Percentiles rank a stretch among this genome's conserved stretches.
Evolutionary conservation across 2,329 filamentous ascomycete genomes (phyloP).

Genomic region (Botryotinia globosa): DNA sequence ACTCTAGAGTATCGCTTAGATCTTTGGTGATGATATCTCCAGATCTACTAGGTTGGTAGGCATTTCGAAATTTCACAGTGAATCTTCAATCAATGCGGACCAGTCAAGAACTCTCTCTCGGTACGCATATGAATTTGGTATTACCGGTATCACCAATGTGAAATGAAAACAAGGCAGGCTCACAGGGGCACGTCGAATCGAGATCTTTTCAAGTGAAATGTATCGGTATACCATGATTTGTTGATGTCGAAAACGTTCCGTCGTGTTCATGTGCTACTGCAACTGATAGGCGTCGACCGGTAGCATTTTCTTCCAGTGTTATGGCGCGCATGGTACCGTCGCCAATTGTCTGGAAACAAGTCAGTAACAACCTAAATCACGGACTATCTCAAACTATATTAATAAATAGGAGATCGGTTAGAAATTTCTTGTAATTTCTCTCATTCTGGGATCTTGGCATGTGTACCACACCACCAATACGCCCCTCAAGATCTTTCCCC

Average conservation of each 20-base stretch:
- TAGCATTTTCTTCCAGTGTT: background rate
- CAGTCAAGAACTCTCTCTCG: background rate
- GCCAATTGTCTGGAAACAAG: background rate
- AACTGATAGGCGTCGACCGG: background rate
- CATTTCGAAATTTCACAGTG: background rate
- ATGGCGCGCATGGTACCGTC: background rate
- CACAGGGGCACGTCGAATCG: background rate
- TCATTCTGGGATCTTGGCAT: background rate
- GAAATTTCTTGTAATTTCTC: background rate
- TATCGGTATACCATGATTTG: background rate
- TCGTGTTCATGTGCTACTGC: background rate
- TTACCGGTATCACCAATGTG: background rate
- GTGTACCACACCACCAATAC: background rate
- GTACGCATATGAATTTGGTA: background rate
- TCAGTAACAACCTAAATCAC: too few species aligned
- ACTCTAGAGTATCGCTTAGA: background rate
- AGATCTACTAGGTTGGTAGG: background rate
- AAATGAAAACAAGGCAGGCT: background rate
- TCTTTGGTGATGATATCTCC: background rate
- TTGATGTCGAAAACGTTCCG: background rate
- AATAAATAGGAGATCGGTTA: background rate
- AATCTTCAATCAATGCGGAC: background rate
- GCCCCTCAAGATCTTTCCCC: background rate
- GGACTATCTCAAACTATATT: background rate
- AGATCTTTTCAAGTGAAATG: slow-evolving; percentile 2